phyloP scores from a whole-genome alignment of 1,284 basidiomycete genomes.

The Stygiomarasmius scandens region DNA sequence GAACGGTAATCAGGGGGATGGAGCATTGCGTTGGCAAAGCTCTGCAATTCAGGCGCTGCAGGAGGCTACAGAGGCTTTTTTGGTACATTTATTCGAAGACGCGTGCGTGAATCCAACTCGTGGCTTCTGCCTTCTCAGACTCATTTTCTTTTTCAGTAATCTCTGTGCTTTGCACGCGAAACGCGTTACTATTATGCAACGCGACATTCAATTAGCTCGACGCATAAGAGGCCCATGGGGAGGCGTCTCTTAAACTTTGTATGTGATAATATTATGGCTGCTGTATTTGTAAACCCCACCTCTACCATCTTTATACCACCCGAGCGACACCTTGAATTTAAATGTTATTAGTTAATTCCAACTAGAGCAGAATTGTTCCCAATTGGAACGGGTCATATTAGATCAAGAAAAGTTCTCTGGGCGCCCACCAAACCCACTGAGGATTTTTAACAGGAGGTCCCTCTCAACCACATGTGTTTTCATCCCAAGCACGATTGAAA shows the following conservation, averaged over 20 bases:
- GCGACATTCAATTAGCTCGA: conserved; percentile 95
- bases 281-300: conserved; percentile 2
- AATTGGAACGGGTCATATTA: neutral
- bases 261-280: neutral
- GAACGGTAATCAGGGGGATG: conserved; percentile 57
- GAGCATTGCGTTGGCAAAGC: conserved; percentile 87
- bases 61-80: conserved; percentile 92
- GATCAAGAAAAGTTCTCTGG: neutral
- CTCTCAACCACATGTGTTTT: conserved; percentile 75
- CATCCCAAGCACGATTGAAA: conserved; percentile 63
- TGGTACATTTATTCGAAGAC: conserved; percentile 95
- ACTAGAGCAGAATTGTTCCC: neutral
- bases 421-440: neutral
- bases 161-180: conserved; percentile 97
- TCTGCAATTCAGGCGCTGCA: conserved; percentile 90
- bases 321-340: neutral
- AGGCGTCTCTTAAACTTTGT: conserved; percentile 41
- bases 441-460: conserved; percentile 25
- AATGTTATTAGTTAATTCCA: neutral
- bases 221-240: conserved; percentile 90
- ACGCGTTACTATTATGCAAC: conserved; percentile 97
- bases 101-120: conserved; percentile 73
- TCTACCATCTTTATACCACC: neutral
- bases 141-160: conserved; percentile 55
- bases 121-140: conserved; percentile 1